phyloP scores from a whole-genome alignment of 2,329 filamentous ascomycete species.

The Incumbomyces lentus region DNA sequence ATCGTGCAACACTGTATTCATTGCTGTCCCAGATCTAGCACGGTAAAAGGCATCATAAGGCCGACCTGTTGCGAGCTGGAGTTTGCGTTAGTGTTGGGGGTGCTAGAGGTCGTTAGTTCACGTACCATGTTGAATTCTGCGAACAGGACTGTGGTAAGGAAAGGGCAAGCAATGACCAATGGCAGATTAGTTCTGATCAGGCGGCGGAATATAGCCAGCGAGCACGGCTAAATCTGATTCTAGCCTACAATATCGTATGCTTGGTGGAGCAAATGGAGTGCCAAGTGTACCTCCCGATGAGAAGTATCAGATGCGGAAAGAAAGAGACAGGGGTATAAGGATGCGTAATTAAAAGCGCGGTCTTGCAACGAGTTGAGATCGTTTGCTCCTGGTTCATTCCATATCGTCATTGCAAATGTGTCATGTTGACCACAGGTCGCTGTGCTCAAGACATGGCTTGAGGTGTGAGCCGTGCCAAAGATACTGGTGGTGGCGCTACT shows the following conservation, averaged over 20 bases:
- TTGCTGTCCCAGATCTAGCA: slow-evolving; percentile 16
- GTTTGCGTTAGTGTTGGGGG: background rate
- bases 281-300: slow-evolving; percentile 6
- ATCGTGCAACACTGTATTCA: slow-evolving; percentile 16
- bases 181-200: slow-evolving; percentile 1
- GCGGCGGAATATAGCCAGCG: slow-evolving; percentile 7
- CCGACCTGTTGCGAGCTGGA: slow-evolving; percentile 15
- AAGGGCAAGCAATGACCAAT: slow-evolving; percentile 4
- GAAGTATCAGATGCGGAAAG: slow-evolving; percentile 5
- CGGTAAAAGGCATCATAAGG: slow-evolving; percentile 18
- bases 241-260: too few species aligned
- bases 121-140: slow-evolving; percentile 3
- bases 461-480: background rate
- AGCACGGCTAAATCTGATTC: background rate
- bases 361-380: background rate
- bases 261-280: background rate
- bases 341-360: slow-evolving; percentile 5
- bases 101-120: background rate
- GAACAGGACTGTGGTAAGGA: background rate
- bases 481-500: slow-evolving; percentile 6
- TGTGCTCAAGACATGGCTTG: background rate
- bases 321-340: slow-evolving; percentile 5
- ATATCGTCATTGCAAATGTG: slow-evolving; percentile 6
- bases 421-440: slow-evolving; percentile 4
- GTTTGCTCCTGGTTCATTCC: slow-evolving; percentile 6